Conservation (phyloP, 306 rosid genomes). For the Vicia villosa region DNA sequence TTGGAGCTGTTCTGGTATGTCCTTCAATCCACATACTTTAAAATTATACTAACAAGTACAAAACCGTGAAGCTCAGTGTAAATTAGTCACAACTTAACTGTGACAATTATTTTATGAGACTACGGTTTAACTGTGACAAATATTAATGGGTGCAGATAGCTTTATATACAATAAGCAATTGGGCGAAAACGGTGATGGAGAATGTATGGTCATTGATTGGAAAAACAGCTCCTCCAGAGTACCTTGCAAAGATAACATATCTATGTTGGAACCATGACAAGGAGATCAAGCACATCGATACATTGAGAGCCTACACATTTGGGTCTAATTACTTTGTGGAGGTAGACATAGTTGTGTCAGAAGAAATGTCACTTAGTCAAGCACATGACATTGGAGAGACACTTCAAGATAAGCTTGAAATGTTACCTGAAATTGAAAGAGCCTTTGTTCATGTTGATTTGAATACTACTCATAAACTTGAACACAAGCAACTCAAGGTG, state of each 20-base stretch:
- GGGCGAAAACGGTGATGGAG: constrained; percentile 90
- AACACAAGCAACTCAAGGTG: constrained; percentile 59
- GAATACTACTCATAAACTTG: constrained; percentile 72
- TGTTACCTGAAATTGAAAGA: constrained; percentile 76
- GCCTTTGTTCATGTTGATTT: constrained; percentile 95
- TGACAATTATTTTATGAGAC: no score
- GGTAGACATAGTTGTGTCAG: constrained; percentile 73
- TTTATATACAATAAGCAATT: constrained; percentile 72
- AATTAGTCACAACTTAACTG: no score
- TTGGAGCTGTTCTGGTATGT: constrained; percentile 77
- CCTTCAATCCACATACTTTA: neutral
- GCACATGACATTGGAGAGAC: constrained; percentile 92
- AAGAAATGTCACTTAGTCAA: constrained; percentile 58
- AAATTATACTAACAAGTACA: no score
- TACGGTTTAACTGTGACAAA: no score
- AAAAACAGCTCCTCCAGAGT: constrained; percentile 80
- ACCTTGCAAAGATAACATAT: constrained; percentile 79
- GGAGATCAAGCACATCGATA: constrained; percentile 71
- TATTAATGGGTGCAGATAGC: constrained; percentile 66
- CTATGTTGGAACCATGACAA: constrained; percentile 83
- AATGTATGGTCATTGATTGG: constrained; percentile 87
- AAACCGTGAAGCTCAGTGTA: fast-evolving
- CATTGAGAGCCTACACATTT: constrained; percentile 80
- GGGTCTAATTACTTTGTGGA: constrained; percentile 87
- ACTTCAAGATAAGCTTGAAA: constrained; percentile 85